phyloP scores from a whole-genome alignment of 2,329 filamentous ascomycete species.

The Penicillium capsulatum region DNA sequence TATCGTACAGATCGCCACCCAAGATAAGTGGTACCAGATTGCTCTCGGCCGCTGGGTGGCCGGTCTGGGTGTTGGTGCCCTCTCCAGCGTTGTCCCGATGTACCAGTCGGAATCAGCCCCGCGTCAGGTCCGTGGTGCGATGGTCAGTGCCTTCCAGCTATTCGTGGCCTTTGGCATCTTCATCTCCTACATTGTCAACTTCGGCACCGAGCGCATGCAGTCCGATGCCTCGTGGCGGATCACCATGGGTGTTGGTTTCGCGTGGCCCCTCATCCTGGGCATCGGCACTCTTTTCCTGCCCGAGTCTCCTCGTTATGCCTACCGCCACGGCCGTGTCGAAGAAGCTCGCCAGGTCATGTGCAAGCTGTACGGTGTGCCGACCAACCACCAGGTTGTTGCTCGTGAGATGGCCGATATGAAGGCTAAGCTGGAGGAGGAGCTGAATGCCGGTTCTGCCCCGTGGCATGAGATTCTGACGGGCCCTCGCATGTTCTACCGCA shows the following conservation, averaged over 20 bases:
- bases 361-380: slow-evolving; percentile 52
- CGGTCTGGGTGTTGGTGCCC: slow-evolving; percentile 47
- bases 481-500: slow-evolving; percentile 47
- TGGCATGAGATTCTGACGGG: slow-evolving; percentile 47
- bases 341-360: slow-evolving; percentile 52
- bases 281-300: slow-evolving; percentile 54
- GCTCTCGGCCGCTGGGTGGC: slow-evolving; percentile 46
- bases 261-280: slow-evolving; percentile 54
- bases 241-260: slow-evolving; percentile 55
- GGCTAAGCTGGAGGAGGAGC: slow-evolving; percentile 55
- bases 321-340: slow-evolving; percentile 51
- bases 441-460: slow-evolving; percentile 36
- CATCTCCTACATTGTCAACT: slow-evolving; percentile 49
- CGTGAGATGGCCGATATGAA: slow-evolving; percentile 57
- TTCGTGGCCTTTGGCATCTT: slow-evolving; percentile 51
- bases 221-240: slow-evolving; percentile 48
- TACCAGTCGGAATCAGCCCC: slow-evolving; percentile 48
- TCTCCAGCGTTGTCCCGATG: slow-evolving; percentile 47
- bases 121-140: slow-evolving; percentile 46
- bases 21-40: slow-evolving; percentile 42
- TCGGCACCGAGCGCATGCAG: slow-evolving; percentile 39
- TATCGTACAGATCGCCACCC: slow-evolving; percentile 45
- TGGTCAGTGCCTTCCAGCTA: slow-evolving; percentile 48
- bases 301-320: slow-evolving; percentile 57
- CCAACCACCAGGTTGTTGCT: slow-evolving; percentile 53